Evolutionary conservation across 129 eudicot species (phyloP).

Genomic region (Tagetes erecta): DNA sequence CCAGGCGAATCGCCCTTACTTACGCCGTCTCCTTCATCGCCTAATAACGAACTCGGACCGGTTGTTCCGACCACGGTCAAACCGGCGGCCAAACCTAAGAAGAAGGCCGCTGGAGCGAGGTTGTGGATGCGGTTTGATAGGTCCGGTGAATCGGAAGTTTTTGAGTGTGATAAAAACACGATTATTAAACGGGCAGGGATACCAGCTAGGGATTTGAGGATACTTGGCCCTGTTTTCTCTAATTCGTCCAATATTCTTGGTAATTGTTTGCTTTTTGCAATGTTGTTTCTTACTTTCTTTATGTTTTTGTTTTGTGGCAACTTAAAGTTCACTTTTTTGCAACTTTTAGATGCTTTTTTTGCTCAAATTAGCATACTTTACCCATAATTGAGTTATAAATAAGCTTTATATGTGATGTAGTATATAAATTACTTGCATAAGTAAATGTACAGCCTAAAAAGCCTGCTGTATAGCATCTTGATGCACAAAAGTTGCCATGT

Average conservation of each 20-base stretch:
- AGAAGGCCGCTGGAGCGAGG: slow-evolving; percentile 75
- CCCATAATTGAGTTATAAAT: too few species aligned
- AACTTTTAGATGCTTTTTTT: neutral
- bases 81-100: slow-evolving; percentile 52
- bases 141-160: slow-evolving; percentile 72
- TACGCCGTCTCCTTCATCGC: slow-evolving; percentile 33
- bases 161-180: slow-evolving; percentile 83
- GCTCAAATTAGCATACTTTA: neutral
- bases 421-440: too few species aligned
- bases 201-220: slow-evolving; percentile 95
- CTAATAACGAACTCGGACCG: slow-evolving; percentile 21
- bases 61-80: neutral
- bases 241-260: slow-evolving; percentile 94
- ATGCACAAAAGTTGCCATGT: too few species aligned
- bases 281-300: neutral
- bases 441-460: too few species aligned
- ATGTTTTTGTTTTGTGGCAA: slow-evolving; percentile 5
- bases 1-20: slow-evolving; percentile 27
- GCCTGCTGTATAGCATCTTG: too few species aligned
- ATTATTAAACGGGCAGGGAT: slow-evolving; percentile 75
- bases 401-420: neutral
- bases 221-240: slow-evolving; percentile 93
- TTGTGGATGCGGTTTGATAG: slow-evolving; percentile 94
- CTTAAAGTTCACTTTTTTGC: neutral
- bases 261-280: slow-evolving; percentile 22